Conservation (phyloP, 2,329 filamentous ascomycete species). For the Coniella vitis region DNA sequence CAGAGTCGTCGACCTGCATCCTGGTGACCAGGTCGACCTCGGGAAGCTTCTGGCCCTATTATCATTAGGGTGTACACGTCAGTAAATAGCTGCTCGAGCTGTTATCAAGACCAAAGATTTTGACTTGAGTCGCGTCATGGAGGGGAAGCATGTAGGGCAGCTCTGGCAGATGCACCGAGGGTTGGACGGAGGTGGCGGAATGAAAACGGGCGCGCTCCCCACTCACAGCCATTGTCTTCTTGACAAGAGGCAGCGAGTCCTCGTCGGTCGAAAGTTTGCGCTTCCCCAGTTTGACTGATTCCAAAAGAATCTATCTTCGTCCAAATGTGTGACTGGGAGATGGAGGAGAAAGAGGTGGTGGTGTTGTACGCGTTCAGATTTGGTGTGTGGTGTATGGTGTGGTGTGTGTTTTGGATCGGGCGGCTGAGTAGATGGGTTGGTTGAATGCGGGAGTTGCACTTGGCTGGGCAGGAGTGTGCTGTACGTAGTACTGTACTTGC, state of each 20-base stretch:
- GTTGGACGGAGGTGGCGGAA: not conserved
- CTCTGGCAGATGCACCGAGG: not conserved
- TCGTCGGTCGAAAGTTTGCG: slow-evolving; percentile 55
- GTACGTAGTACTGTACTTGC: too few relatives aligned
- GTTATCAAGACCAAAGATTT: not conserved
- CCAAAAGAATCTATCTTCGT: slow-evolving; percentile 7
- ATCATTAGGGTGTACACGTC: slow-evolving; percentile 9
- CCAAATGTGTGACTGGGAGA: not conserved
- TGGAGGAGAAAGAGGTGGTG: too few relatives aligned
- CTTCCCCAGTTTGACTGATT: slow-evolving; percentile 54
- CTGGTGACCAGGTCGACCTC: slow-evolving; percentile 57
- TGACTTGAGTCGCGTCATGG: too few relatives aligned
- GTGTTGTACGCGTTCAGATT: not conserved
- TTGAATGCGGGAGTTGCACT: not conserved
- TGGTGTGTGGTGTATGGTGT: not conserved
- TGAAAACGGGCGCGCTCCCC: not conserved
- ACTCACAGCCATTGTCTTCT: slow-evolving; percentile 58
- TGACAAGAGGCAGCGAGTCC: slow-evolving; percentile 49
- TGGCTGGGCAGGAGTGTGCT: not conserved
- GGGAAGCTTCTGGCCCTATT: slow-evolving; percentile 45
- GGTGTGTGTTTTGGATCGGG: not conserved
- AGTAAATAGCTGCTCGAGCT: slow-evolving; percentile 7
- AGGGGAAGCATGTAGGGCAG: not conserved
- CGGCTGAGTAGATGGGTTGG: not conserved
- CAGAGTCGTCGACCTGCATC: slow-evolving; percentile 59